Conservation (phyloP, 2,329 filamentous ascomycete genomes). For the Camillea tinctor region DNA sequence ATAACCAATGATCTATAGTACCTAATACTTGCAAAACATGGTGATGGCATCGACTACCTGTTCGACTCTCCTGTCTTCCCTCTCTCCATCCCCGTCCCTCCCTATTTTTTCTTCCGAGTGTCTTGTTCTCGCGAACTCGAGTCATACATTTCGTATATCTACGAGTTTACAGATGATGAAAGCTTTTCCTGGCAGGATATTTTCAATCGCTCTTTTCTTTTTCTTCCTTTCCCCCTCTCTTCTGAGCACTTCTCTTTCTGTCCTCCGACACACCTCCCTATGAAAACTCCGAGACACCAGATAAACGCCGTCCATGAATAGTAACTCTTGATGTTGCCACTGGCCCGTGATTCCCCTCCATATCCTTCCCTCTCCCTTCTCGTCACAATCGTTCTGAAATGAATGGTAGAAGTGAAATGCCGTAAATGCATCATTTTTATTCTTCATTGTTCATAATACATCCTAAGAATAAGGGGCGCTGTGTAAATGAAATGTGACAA, state of each 20-base stretch:
- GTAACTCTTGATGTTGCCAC: slow-evolving; percentile 26
- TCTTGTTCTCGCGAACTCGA: not conserved
- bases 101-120: not conserved
- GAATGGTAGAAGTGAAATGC: slow-evolving; percentile 15
- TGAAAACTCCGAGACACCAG: slow-evolving; percentile 14
- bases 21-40: not conserved
- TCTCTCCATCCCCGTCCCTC: not conserved
- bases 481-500: not conserved
- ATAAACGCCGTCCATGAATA: slow-evolving; percentile 22
- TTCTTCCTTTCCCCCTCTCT: slow-evolving; percentile 16
- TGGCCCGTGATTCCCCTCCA: slow-evolving; percentile 17
- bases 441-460: slow-evolving; percentile 20
- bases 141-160: not conserved
- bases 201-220: not conserved
- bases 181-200: not conserved
- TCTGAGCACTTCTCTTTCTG: slow-evolving; percentile 13
- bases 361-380: slow-evolving; percentile 3
- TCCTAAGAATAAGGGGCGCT: slow-evolving; percentile 9
- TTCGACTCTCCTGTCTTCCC: no score
- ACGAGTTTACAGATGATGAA: slow-evolving; percentile 5
- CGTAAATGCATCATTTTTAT: slow-evolving; percentile 13
- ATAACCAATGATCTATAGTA: not conserved
- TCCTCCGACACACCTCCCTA: slow-evolving; percentile 15
- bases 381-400: slow-evolving; percentile 17
- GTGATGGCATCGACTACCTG: not conserved